Conservation (phyloP, 202 grass and related monocot species). For the Musa balbisiana region DNA sequence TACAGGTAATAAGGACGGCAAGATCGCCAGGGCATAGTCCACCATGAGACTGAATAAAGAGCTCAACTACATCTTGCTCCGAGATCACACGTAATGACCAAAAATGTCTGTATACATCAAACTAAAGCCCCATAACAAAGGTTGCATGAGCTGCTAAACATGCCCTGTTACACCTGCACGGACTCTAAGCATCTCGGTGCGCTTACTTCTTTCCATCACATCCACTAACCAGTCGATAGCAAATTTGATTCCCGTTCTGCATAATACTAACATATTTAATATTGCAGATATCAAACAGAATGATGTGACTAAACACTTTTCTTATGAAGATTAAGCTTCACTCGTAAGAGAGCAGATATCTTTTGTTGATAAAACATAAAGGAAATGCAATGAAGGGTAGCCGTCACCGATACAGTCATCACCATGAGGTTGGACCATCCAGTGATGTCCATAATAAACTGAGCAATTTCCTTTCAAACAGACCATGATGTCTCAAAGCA, state of each 20-base stretch:
- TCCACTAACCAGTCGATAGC: conserved; percentile 86
- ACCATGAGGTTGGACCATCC: too few relatives aligned
- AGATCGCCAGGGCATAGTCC: neutral
- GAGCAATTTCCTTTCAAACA: too few relatives aligned
- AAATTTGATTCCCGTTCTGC: conserved; percentile 76
- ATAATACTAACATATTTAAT: conserved; percentile 8
- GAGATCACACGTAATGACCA: neutral
- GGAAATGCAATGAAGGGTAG: too few relatives aligned
- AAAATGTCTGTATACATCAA: conserved; percentile 12
- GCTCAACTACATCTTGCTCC: neutral
- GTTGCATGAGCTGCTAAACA: conserved; percentile 34
- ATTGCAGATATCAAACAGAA: neutral
- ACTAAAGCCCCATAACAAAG: conserved; percentile 14
- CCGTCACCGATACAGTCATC: too few relatives aligned
- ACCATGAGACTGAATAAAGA: too few relatives aligned
- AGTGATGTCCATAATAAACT: too few relatives aligned
- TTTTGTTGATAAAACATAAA: too few relatives aligned
- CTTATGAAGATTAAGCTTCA: neutral
- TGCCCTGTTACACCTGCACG: conserved; percentile 45
- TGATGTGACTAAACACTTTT: neutral
- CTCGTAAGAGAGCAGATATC: too few relatives aligned
- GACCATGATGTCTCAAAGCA: too few relatives aligned
- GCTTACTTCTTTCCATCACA: conserved; percentile 75
- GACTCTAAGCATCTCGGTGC: conserved; percentile 51
- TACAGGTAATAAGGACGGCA: neutral